phyloP scores from a whole-genome alignment of 2,329 filamentous ascomycete species.

The Zarea fungicola region DNA sequence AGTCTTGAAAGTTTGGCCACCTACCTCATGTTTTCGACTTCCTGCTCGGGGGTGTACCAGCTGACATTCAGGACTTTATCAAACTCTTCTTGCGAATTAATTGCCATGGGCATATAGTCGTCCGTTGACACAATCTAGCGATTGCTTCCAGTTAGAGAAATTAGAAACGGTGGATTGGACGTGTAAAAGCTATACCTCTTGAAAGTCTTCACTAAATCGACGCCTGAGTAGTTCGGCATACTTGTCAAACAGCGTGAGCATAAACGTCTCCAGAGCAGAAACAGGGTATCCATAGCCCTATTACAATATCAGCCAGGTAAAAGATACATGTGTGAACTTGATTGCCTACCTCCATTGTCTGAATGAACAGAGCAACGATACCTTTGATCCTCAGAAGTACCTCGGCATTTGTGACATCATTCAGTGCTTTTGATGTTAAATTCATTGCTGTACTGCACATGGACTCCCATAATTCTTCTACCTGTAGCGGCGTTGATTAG shows the following conservation, averaged over 20 bases:
- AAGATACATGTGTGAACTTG: slow-evolving; percentile 65
- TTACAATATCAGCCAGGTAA: slow-evolving; percentile 70
- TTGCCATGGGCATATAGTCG: slow-evolving; percentile 99
- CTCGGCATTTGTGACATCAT: slow-evolving; percentile 80
- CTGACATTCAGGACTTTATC: slow-evolving; percentile 93
- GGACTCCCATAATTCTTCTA: slow-evolving; percentile 98
- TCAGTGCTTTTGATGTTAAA: slow-evolving; percentile 73
- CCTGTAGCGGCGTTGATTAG: slow-evolving; percentile 39
- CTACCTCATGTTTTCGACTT: slow-evolving; percentile 68
- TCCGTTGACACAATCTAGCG: slow-evolving; percentile 73
- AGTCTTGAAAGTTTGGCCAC: slow-evolving; percentile 22
- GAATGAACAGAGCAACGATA: slow-evolving; percentile 87
- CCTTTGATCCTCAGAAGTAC: slow-evolving; percentile 92
- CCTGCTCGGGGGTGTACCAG: slow-evolving; percentile 87
- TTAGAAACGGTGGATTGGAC: neutral
- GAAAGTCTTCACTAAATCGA: slow-evolving; percentile 91
- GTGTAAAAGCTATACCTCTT: slow-evolving; percentile 58
- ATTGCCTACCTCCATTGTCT: slow-evolving; percentile 82
- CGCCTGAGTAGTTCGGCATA: slow-evolving; percentile 88
- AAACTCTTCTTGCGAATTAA: slow-evolving; percentile 84
- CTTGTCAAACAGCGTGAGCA: slow-evolving; percentile 87
- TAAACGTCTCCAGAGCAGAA: slow-evolving; percentile 71
- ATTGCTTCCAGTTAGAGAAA: neutral
- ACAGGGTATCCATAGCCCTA: slow-evolving; percentile 89
- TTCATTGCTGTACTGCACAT: slow-evolving; percentile 87